Percentiles rank a stretch among this genome's conserved stretches.
These are phyloP conservation scores for Cyathus striatus DNA, from an alignment of 768 basidiomycete genomes.

Conservation along the genomic window DNA sequence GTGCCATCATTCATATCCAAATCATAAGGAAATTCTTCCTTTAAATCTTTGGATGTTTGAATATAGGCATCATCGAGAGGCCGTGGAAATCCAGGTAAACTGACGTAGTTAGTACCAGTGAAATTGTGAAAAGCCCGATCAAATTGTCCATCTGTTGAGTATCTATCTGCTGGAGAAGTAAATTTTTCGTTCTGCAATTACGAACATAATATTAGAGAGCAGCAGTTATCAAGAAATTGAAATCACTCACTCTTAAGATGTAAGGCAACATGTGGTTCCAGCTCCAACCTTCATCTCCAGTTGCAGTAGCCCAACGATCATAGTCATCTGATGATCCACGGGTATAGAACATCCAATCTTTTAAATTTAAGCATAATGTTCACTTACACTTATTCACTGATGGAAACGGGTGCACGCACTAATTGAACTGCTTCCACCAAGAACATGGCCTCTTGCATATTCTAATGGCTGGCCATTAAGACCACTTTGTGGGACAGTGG, in stretches of 20 bases:
- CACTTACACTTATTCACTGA: too few species aligned
- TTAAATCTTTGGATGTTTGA: constrained; percentile 19
- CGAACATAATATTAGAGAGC: background rate
- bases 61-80: constrained; percentile 20
- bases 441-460: too few species aligned
- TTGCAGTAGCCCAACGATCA: background rate
- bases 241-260: background rate
- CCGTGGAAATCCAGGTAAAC: constrained; percentile 22
- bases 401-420: too few species aligned
- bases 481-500: too few species aligned
- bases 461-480: too few species aligned
- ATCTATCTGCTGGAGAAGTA: constrained; percentile 1
- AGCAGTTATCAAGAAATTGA: background rate
- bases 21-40: constrained; percentile 17
- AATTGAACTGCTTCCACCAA: too few species aligned
- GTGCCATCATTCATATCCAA: constrained; percentile 19
- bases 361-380: too few species aligned
- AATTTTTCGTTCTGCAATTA: background rate
- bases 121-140: constrained; percentile 1
- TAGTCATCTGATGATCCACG: background rate
- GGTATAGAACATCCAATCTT: constrained; percentile 8
- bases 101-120: constrained; percentile 10
- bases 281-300: background rate
- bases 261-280: background rate
- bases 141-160: constrained; percentile 2